phyloP scores from a whole-genome alignment of 1,284 basidiomycete genomes.

The Caloboletus firmus region DNA sequence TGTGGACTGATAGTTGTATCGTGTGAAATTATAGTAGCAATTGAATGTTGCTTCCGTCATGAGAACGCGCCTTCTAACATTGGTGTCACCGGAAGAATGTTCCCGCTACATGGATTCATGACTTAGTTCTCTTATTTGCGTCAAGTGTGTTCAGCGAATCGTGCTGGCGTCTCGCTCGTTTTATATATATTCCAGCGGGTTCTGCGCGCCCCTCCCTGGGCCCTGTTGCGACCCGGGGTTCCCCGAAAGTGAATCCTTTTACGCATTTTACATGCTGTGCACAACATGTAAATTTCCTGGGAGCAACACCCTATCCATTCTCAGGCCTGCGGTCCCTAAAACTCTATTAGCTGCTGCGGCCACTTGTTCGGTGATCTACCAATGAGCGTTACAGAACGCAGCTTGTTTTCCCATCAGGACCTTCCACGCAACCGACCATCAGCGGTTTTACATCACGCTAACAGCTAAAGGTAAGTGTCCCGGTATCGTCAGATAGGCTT shows the following conservation, averaged over 20 bases:
- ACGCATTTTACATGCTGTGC: background rate
- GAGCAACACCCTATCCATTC: background rate
- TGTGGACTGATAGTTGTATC: background rate
- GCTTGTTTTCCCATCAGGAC: constrained; percentile 32
- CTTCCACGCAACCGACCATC: constrained; percentile 33
- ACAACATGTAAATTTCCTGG: background rate
- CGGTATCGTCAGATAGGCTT: constrained; percentile 22
- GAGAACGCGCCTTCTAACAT: background rate
- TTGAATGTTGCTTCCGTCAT: background rate
- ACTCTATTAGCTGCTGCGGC: constrained; percentile 32
- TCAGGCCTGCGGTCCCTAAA: constrained; percentile 29
- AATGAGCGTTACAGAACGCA: constrained; percentile 20
- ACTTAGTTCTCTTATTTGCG: background rate
- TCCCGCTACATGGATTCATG: background rate
- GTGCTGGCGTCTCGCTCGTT: too few relatives aligned
- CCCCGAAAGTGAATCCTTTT: too few relatives aligned
- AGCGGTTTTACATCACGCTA: constrained; percentile 36
- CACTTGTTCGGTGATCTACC: constrained; percentile 26
- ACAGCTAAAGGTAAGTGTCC: constrained; percentile 33
- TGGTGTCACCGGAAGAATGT: background rate
- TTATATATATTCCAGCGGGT: too few relatives aligned
- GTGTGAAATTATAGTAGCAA: background rate
- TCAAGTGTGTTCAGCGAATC: background rate
- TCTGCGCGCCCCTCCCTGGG: too few relatives aligned
- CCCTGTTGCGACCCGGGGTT: too few relatives aligned